Percentiles rank a stretch among this genome's conserved stretches.
Conservation (phyloP, 2,329 filamentous ascomycete species). For the Coleophoma crateriformis region DNA sequence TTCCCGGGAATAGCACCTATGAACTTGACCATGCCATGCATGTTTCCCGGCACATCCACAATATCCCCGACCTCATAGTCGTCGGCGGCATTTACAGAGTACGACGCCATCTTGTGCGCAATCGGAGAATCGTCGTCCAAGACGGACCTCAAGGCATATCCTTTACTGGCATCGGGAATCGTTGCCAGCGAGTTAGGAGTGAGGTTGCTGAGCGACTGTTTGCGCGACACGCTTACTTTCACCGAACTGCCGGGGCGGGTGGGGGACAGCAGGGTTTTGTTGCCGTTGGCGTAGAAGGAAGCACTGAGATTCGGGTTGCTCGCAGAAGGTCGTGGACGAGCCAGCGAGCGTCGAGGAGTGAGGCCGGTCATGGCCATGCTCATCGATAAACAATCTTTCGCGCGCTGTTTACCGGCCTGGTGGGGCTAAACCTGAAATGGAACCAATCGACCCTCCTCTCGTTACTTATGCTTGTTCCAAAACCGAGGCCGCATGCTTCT, state of each 20-base stretch:
- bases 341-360: constrained; percentile 24
- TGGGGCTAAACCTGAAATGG: too few species aligned
- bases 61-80: constrained; percentile 70
- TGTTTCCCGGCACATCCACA: constrained; percentile 89
- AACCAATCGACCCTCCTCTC: too few species aligned
- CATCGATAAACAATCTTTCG: too few species aligned
- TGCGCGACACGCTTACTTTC: constrained; percentile 47
- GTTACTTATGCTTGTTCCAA: too few species aligned
- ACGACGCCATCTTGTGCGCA: constrained; percentile 43
- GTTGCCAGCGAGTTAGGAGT: constrained; percentile 57
- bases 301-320: constrained; percentile 46
- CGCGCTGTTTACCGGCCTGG: too few species aligned
- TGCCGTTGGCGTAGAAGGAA: constrained; percentile 13
- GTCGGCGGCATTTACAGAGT: constrained; percentile 46
- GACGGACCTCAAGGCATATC: constrained; percentile 54
- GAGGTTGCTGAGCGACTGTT: constrained; percentile 66
- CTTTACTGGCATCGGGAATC: constrained; percentile 62
- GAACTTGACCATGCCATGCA: constrained; percentile 87
- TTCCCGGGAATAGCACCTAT: constrained; percentile 83
- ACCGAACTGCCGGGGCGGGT: neutral
- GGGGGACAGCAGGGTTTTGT: constrained; percentile 4
- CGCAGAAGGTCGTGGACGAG: constrained; percentile 24
- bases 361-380: constrained; percentile 3
- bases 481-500: too few species aligned
- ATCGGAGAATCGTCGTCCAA: constrained; percentile 34